Evolutionary conservation across 192 early-diverging fungal genomes (phyloP).

Genomic region (Rhizophagus sp.): DNA sequence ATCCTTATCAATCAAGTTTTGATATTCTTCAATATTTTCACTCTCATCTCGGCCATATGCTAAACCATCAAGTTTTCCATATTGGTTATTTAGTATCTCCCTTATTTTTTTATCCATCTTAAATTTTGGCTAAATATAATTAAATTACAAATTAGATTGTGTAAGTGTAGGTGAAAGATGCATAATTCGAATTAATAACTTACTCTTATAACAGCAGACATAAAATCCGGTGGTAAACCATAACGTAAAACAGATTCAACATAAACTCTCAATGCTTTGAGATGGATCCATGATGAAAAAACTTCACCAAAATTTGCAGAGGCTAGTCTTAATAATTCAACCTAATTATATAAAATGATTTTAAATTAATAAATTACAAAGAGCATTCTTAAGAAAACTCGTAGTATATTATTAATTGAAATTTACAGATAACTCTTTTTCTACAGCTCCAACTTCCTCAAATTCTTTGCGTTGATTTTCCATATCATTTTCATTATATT

Average conservation of each 20-base stretch:
- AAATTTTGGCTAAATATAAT: slow-evolving; percentile 60
- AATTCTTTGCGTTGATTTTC: slow-evolving; percentile 80
- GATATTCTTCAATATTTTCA: slow-evolving; percentile 82
- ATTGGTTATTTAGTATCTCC: slow-evolving; percentile 75
- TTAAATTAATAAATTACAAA: not conserved
- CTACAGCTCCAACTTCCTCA: slow-evolving; percentile 50
- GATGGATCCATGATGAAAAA: slow-evolving; percentile 89
- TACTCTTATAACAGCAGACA: slow-evolving; percentile 71
- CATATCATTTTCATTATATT: slow-evolving; percentile 81
- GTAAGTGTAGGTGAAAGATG: not conserved
- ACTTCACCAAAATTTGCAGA: slow-evolving; percentile 95
- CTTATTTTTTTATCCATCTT: slow-evolving; percentile 84
- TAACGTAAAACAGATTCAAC: slow-evolving; percentile 97
- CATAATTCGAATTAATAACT: not conserved
- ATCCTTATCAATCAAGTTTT: slow-evolving; percentile 82
- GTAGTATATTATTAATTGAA: not conserved
- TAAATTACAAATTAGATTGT: slow-evolving; percentile 18
- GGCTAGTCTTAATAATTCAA: slow-evolving; percentile 78
- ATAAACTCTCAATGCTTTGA: slow-evolving; percentile 93
- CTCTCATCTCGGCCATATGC: slow-evolving; percentile 52
- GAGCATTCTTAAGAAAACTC: not conserved
- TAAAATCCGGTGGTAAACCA: slow-evolving; percentile 95
- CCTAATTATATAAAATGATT: slow-evolving; percentile 37
- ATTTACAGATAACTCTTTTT: slow-evolving; percentile 65
- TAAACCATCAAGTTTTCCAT: slow-evolving; percentile 79